A percentile compares a stretch with the other conserved stretches of the same genome.
Conservation (phyloP, 2,329 filamentous ascomycete genomes). For the Exophiala calicioides region DNA sequence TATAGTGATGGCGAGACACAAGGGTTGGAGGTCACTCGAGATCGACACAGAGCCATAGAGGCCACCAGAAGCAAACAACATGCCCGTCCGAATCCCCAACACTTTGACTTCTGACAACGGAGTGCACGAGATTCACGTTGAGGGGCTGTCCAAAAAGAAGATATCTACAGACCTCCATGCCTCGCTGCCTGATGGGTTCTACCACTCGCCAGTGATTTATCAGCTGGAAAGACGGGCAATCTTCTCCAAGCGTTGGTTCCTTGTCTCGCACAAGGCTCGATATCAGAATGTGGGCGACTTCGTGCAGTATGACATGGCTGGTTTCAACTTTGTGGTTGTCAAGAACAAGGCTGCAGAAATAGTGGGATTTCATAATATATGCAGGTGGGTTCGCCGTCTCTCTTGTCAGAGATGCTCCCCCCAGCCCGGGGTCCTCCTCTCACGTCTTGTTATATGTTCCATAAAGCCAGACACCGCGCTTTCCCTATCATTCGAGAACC, state of each 20-base stretch:
- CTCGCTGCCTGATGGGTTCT: constrained; percentile 53
- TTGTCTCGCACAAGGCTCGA: constrained; percentile 44
- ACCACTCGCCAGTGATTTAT: constrained; percentile 50
- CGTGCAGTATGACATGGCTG: constrained; percentile 37
- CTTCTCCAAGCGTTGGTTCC: constrained; percentile 53
- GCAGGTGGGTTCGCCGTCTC: constrained; percentile 39
- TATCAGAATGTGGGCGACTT: constrained; percentile 51
- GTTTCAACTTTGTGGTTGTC: constrained; percentile 57
- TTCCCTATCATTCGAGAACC: constrained; percentile 51
- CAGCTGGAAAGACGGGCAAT: constrained; percentile 53
- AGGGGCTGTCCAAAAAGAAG: constrained; percentile 15
- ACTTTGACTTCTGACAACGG: neutral
- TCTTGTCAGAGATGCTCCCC: neutral
- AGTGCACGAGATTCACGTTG: constrained; percentile 16
- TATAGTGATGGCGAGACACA: too few relatives aligned
- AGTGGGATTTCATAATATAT: constrained; percentile 64
- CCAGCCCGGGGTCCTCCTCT: neutral
- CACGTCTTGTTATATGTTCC: neutral
- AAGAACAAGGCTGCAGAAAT: constrained; percentile 53
- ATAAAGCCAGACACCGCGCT: constrained; percentile 51
- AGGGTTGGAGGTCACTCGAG: neutral
- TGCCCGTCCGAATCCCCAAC: constrained; percentile 7
- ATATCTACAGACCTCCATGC: constrained; percentile 16
- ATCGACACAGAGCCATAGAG: neutral
- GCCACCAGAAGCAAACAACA: constrained; percentile 2